Evolutionary conservation across 140 eudicot genomes (phyloP).

Genomic region (Bidens hawaiensis): DNA sequence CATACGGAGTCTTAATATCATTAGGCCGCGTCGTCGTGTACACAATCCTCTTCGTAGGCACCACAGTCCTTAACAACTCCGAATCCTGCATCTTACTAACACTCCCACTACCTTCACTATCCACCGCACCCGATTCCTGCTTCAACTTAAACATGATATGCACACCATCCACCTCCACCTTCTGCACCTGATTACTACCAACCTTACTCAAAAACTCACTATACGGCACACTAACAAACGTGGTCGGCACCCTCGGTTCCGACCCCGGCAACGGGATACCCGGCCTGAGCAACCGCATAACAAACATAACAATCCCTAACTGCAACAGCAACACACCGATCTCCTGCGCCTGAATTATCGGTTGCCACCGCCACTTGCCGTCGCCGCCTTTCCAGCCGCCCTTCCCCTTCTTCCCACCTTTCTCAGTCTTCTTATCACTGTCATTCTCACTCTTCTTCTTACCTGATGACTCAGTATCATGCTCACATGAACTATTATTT

Average conservation of each 20-base stretch:
- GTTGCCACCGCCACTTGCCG: conserved; percentile 96
- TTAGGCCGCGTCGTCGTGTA: conserved; percentile 78
- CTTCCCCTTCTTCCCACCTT: conserved; percentile 65
- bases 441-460: conserved; percentile 47
- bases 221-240: conserved; percentile 75
- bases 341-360: conserved; percentile 87
- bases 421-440: conserved; percentile 37
- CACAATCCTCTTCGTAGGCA: conserved; percentile 66
- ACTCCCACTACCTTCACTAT: conserved; percentile 20
- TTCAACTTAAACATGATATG: conserved; percentile 85
- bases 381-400: conserved; percentile 40
- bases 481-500: conserved; percentile 66
- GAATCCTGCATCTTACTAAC: conserved; percentile 61
- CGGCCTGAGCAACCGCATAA: conserved; percentile 78
- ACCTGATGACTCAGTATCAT: conserved; percentile 56
- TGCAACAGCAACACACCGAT: conserved; percentile 76
- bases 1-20: conserved; percentile 87
- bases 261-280: conserved; percentile 82
- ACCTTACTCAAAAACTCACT: conserved; percentile 88
- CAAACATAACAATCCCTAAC: conserved; percentile 82
- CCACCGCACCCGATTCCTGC: conserved; percentile 27
- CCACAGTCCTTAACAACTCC: conserved; percentile 52
- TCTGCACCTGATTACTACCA: conserved; percentile 70
- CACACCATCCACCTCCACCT: conserved; percentile 97
- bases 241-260: conserved; percentile 71